A percentile compares a stretch with the other conserved stretches of the same genome.
Evolutionary conservation across 139 green algal genomes (phyloP).

Genomic region (Klebsormidium nitens): DNA sequence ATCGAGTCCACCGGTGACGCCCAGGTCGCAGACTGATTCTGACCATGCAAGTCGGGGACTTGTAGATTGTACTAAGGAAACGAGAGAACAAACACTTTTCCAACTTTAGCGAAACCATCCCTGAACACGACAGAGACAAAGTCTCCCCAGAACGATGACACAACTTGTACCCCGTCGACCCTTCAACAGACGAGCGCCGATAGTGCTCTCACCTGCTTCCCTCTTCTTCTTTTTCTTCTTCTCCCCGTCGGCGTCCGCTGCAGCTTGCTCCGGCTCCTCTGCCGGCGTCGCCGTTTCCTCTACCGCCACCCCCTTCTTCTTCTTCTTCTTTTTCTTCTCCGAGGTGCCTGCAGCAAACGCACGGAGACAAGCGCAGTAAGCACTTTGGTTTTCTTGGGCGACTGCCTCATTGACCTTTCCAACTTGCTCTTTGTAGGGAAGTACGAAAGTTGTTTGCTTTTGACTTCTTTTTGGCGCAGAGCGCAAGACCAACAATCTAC

Average conservation of each 20-base stretch:
- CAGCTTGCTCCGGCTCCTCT: conserved; percentile 5
- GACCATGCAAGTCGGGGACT: too few species aligned
- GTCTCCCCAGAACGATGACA: too few species aligned
- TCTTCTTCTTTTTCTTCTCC: conserved; percentile 33
- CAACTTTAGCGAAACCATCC: too few species aligned
- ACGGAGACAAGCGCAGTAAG: background rate
- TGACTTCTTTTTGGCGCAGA: background rate
- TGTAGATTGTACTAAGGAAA: too few species aligned
- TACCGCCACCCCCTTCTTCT: conserved; percentile 16
- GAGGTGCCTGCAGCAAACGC: background rate
- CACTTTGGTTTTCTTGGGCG: background rate
- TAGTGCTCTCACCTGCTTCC: too few species aligned
- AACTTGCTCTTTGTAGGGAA: background rate
- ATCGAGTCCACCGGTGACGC: too few species aligned
- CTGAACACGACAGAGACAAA: too few species aligned
- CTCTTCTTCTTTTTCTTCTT: conserved; percentile 21
- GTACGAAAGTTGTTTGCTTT: background rate
- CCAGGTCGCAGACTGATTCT: too few species aligned
- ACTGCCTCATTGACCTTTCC: background rate
- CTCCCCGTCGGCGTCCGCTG: background rate
- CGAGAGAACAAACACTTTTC: too few species aligned
- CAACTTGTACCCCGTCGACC: too few species aligned
- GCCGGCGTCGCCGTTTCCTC: conserved; percentile 11
- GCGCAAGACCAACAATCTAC: background rate
- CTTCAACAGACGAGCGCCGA: too few species aligned